Percentiles rank a stretch among this genome's conserved stretches.
Conservation (phyloP, 768 basidiomycete genomes). For the Pseudohyphozyma bogoriensis region DNA sequence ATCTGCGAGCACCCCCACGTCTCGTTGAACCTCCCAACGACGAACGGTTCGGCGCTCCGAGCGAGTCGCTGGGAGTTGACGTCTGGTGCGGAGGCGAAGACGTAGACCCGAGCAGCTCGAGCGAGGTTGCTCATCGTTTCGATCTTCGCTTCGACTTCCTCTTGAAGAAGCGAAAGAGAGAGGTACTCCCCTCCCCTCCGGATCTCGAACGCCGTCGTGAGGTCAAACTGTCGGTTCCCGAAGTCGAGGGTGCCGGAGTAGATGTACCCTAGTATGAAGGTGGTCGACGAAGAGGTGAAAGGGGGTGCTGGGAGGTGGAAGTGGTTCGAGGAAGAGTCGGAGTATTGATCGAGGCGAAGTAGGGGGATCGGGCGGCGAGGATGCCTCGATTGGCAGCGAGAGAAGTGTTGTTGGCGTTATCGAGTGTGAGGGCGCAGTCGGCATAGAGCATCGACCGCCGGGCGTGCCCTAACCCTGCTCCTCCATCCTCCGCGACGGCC, state of each 20-base stretch:
- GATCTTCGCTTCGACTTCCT: constrained; percentile 72
- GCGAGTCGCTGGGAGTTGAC: constrained; percentile 64
- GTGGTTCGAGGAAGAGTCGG: constrained; percentile 45
- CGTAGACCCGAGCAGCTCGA: constrained; percentile 69
- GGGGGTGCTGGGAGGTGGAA: constrained; percentile 78
- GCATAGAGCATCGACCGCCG: too few relatives aligned
- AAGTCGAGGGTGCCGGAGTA: constrained; percentile 92
- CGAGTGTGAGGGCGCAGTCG: constrained; percentile 68
- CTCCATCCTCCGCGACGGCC: constrained; percentile 77
- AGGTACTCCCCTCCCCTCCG: constrained; percentile 75
- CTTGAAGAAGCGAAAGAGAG: constrained; percentile 56
- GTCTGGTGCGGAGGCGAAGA: constrained; percentile 66
- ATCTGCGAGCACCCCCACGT: constrained; percentile 78
- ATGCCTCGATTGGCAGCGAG: constrained; percentile 92
- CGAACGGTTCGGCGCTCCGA: constrained; percentile 58
- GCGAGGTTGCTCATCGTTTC: constrained; percentile 80
- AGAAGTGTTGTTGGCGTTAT: constrained; percentile 24
- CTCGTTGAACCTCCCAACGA: constrained; percentile 76
- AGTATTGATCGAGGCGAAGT: constrained; percentile 67
- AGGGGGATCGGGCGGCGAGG: constrained; percentile 74
- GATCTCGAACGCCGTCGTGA: constrained; percentile 81
- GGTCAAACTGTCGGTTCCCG: constrained; percentile 84
- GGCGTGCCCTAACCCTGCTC: constrained; percentile 32
- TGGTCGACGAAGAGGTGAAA: constrained; percentile 80
- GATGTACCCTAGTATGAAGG: constrained; percentile 87